Conservation (phyloP, 768 basidiomycete genomes). For the Dentipellis sp. region DNA sequence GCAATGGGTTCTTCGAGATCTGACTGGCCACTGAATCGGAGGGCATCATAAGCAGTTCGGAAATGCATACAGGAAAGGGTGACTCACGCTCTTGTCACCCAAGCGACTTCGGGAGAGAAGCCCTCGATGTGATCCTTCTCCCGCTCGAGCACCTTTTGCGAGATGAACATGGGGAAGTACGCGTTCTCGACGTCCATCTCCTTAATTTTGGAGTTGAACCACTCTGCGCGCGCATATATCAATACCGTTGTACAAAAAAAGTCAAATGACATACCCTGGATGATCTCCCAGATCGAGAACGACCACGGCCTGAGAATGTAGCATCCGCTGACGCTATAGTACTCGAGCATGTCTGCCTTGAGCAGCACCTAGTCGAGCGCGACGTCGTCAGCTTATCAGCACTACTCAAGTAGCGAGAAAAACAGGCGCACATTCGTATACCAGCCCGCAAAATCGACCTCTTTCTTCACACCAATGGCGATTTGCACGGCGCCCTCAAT, state of each 20-base stretch:
- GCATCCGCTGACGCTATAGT: slow-evolving; percentile 97
- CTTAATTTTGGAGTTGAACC: slow-evolving; percentile 92
- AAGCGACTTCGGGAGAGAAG: slow-evolving; percentile 99
- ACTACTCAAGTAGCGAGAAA: neutral
- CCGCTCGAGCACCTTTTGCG: slow-evolving; percentile 81
- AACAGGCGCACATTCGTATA: slow-evolving; percentile 71
- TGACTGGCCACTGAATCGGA: slow-evolving; percentile 62
- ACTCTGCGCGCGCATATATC: slow-evolving; percentile 38
- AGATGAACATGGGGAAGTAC: slow-evolving; percentile 99
- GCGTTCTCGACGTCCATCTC: slow-evolving; percentile 93
- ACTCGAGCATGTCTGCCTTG: slow-evolving; percentile 98
- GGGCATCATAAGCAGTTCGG: neutral
- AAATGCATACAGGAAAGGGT: neutral
- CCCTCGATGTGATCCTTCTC: slow-evolving; percentile 99
- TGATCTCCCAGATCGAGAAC: slow-evolving; percentile 93
- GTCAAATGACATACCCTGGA: slow-evolving; percentile 57
- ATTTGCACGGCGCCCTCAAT: slow-evolving; percentile 87
- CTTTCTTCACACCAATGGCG: slow-evolving; percentile 92
- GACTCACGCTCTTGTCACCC: slow-evolving; percentile 93
- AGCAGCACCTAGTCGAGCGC: slow-evolving; percentile 64
- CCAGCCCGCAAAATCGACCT: slow-evolving; percentile 91
- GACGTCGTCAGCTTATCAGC: slow-evolving; percentile 1
- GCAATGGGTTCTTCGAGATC: slow-evolving; percentile 97
- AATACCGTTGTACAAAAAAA: neutral
- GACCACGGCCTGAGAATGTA: slow-evolving; percentile 99